phyloP scores from a whole-genome alignment of 768 basidiomycete genomes.

The Suillus weaverae region DNA sequence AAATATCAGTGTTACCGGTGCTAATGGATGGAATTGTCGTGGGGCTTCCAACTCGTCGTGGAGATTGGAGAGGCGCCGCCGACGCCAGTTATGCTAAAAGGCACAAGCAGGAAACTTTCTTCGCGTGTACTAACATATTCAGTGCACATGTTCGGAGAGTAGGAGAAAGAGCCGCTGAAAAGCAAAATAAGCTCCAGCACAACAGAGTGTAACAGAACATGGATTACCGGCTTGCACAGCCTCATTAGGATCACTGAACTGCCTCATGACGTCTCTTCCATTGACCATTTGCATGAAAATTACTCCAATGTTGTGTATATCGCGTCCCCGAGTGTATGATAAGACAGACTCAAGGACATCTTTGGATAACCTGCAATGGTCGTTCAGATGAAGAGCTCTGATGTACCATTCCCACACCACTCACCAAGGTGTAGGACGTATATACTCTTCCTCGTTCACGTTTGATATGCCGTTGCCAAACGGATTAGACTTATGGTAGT shows the following conservation, averaged over 20 bases:
- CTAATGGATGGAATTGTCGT: background rate
- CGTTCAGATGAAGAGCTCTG: background rate
- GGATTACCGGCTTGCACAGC: slow-evolving; percentile 59
- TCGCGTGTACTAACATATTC: slow-evolving; percentile 59
- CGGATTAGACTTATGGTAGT: slow-evolving; percentile 83
- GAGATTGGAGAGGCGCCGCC: slow-evolving; percentile 33
- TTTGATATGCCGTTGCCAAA: slow-evolving; percentile 43
- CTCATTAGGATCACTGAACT: slow-evolving; percentile 53
- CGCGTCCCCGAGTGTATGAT: slow-evolving; percentile 73
- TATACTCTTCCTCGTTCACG: slow-evolving; percentile 21
- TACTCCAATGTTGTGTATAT: slow-evolving; percentile 81
- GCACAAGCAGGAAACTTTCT: slow-evolving; percentile 58
- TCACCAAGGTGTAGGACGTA: slow-evolving; percentile 33
- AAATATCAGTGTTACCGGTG: background rate
- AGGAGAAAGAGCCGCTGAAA: slow-evolving; percentile 52
- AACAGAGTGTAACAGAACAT: background rate
- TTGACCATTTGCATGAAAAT: slow-evolving; percentile 83
- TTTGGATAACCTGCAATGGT: slow-evolving; percentile 58
- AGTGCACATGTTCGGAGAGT: slow-evolving; percentile 50
- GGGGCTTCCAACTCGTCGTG: slow-evolving; percentile 11
- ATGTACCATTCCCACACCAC: background rate
- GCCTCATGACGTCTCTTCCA: slow-evolving; percentile 65
- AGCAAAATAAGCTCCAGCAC: background rate
- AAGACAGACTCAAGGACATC: slow-evolving; percentile 80
- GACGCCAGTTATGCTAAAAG: slow-evolving; percentile 61